Evolutionary conservation across 202 grass and related monocot genomes (phyloP).

Genomic region (Hordeum pubiflorum): DNA sequence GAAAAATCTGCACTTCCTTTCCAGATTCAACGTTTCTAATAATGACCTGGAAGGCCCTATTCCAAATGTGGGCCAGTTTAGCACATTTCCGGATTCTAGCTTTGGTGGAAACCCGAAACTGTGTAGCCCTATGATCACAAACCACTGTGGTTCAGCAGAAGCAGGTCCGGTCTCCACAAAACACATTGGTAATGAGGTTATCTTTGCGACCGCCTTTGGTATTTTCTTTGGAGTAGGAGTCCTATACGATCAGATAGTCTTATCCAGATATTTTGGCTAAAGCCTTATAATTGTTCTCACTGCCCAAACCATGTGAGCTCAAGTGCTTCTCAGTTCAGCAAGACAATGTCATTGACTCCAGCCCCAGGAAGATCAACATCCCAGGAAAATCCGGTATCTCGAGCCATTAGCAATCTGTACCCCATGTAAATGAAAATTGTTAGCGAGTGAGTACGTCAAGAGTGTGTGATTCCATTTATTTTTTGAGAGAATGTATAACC

Average conservation of each 20-base stretch:
- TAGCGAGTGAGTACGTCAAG: background rate
- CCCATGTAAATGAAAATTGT: background rate
- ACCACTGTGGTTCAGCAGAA: background rate
- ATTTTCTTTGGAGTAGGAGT: conserved; percentile 20
- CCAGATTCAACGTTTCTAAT: conserved; percentile 14
- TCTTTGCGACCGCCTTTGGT: conserved; percentile 7
- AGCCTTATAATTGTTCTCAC: background rate
- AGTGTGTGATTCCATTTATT: background rate
- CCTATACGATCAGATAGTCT: conserved; percentile 12
- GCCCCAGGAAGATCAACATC: background rate
- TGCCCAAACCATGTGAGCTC: background rate
- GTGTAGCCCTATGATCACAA: background rate
- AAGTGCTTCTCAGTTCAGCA: background rate
- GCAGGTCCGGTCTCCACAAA: background rate
- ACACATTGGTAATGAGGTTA: background rate
- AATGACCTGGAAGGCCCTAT: conserved; percentile 32
- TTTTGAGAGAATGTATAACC: background rate
- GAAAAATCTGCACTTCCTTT: conserved; percentile 14
- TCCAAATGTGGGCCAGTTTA: background rate
- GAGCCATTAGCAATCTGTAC: background rate
- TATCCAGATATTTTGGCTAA: conserved; percentile 12
- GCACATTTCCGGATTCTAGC: conserved; percentile 23
- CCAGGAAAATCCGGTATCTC: background rate
- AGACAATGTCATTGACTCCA: background rate
- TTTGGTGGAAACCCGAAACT: conserved; percentile 27